phyloP scores from a whole-genome alignment of 2,329 filamentous ascomycete species.

The Grosmannia penicillata region DNA sequence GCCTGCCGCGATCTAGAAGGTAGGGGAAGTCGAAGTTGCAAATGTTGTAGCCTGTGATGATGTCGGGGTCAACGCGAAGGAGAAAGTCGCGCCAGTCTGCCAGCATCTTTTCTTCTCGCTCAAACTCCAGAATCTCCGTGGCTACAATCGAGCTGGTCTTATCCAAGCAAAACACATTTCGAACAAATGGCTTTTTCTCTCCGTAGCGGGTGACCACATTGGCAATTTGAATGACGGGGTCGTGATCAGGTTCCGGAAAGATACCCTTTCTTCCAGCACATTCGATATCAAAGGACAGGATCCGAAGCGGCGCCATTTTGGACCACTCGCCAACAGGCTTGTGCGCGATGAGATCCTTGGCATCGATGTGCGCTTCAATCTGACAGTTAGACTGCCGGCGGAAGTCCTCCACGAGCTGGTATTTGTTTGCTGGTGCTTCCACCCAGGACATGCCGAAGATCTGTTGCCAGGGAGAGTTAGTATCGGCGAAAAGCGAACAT shows the following conservation, averaged over 20 bases:
- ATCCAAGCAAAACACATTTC: conserved; percentile 92
- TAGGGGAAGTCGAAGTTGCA: conserved; percentile 98
- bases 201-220: conserved; percentile 91
- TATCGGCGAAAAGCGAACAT: not conserved
- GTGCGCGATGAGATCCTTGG: conserved; percentile 72
- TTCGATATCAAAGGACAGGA: conserved; percentile 96
- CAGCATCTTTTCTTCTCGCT: conserved; percentile 78
- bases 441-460: conserved; percentile 97
- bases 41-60: conserved; percentile 98
- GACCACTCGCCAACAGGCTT: conserved; percentile 87
- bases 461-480: conserved; percentile 19
- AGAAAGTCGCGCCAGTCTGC: conserved; percentile 83
- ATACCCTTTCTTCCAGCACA: conserved; percentile 95
- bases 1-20: conserved; percentile 71
- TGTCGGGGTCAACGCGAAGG: conserved; percentile 80
- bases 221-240: conserved; percentile 95
- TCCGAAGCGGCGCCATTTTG: conserved; percentile 88
- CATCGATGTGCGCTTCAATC: conserved; percentile 80
- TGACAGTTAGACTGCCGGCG: conserved; percentile 84
- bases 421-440: conserved; percentile 61
- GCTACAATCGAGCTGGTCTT: conserved; percentile 89
- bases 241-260: conserved; percentile 82
- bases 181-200: conserved; percentile 87
- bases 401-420: conserved; percentile 50
- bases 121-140: conserved; percentile 76